Base-by-base conservation (phyloP, 2,329 filamentous ascomycete species). In the Pseudocercospora musae region DNA sequence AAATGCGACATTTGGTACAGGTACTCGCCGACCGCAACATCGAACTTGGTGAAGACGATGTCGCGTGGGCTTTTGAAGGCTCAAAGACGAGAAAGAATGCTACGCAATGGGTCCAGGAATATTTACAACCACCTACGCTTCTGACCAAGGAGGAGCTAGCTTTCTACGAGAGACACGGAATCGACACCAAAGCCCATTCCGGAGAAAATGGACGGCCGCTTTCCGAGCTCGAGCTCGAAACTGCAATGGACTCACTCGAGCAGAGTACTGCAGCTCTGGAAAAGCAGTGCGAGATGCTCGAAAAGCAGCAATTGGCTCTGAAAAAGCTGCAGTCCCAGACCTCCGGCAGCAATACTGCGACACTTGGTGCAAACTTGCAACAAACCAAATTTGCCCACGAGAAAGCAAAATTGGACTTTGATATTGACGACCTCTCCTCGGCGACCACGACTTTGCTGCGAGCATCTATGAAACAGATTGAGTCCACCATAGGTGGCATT, bases 261-360 rank as follows among this genome's bases (percentile, higher is more conserved):
- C 79, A 79, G 40, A 89, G 88, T 1, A 90, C 89, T 0, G 81
- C 81, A 18, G 82, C 82, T 18, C 89, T 91, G 27, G 80, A 84
- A 64, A 83, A 84, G 73, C 88, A 91, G 70, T 87, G 82, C 27
- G 84, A 86, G 70, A 79, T 82, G 0, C 73, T 91, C 18, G 81
- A 82, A 60, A 79, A 82, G 56, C 88, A 91, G 73, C 84, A 85
- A 63, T 82, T 85, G 68, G 86, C 87, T 9, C 73, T 90, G 57
- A 75, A 87, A 63, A 80, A 80, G 33, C 74, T 84, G 23, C 78
- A 85, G 67, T 76, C 83, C 4, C 81, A 81, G 56, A 69, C 68
- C 44, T 50, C 55, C 29, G 42, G 31, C 31, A 20, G 52, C n/a
- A 37, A 49, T 15, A 49, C 56, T 3, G 58, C 37, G 13, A 33